A percentile compares a stretch with the other conserved stretches of the same genome.
phyloP scores from a whole-genome alignment of 768 basidiomycete genomes.

The Amanita subjunquillea region DNA sequence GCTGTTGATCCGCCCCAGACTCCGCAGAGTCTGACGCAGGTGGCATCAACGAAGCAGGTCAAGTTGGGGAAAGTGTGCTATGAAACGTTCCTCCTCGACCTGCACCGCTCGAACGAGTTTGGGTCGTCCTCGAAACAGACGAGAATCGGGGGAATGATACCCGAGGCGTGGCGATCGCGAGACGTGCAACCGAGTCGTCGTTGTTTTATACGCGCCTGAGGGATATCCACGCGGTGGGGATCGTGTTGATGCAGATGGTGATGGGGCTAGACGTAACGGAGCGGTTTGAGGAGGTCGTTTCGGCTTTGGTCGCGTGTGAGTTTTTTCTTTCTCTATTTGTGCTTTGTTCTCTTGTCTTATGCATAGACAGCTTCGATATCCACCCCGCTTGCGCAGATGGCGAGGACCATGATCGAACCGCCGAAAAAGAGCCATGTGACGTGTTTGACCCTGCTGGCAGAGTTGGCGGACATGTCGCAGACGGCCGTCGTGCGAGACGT shows the following conservation, averaged over 20 bases:
- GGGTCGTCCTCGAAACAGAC: conserved; percentile 23
- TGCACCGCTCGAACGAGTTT: conserved; percentile 82
- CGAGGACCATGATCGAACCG: conserved; percentile 49
- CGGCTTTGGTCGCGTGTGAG: conserved; percentile 50
- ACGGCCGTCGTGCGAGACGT: not conserved
- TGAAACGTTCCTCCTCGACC: conserved; percentile 61
- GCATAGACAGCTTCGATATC: conserved; percentile 11
- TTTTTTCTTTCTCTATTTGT: not conserved
- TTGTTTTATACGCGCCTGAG: conserved; percentile 62
- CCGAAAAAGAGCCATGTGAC: conserved; percentile 47
- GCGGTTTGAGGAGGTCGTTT: conserved; percentile 42
- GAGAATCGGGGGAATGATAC: conserved; percentile 16
- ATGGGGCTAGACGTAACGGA: conserved; percentile 62
- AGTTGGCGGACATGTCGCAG: conserved; percentile 36
- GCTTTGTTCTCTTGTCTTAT: too few species aligned
- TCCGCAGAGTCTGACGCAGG: not conserved
- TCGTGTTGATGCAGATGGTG: conserved; percentile 79
- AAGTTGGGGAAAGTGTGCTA: conserved; percentile 71
- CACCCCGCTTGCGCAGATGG: conserved; percentile 37
- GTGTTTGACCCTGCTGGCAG: conserved; percentile 47
- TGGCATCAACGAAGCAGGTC: conserved; percentile 43
- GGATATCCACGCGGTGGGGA: conserved; percentile 76
- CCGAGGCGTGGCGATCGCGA: conserved; percentile 47
- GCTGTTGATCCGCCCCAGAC: too few species aligned
- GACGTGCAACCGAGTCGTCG: conserved; percentile 77